Percentiles rank a stretch among this genome's conserved stretches.
These are phyloP conservation scores for Mucor plumbeus DNA, from an alignment of 371 early-diverging fungal genomes.

Conservation along the genomic window DNA sequence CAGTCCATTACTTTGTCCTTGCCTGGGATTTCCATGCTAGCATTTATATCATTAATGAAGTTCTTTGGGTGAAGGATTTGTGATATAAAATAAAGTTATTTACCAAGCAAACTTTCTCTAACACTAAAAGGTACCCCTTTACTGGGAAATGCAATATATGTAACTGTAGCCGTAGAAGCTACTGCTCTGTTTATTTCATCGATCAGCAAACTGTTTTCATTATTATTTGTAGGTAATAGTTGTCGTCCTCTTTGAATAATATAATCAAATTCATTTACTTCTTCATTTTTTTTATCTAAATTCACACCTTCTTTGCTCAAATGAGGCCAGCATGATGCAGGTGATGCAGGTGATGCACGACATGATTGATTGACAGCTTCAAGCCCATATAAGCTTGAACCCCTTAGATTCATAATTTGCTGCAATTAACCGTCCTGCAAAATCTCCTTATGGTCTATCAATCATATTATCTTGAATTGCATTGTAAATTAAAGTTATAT, in stretches of 20 bases:
- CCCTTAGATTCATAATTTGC: not conserved
- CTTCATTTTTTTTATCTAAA: not conserved
- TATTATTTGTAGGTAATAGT: not conserved
- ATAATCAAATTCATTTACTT: not conserved
- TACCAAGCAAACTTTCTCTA: too few species aligned
- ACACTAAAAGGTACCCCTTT: too few species aligned
- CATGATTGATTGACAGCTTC: not conserved
- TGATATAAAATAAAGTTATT: too few species aligned
- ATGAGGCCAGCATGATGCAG: not conserved
- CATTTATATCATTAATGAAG: too few species aligned
- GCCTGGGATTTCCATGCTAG: too few species aligned
- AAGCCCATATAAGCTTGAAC: conserved; percentile 1
- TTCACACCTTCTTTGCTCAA: not conserved
- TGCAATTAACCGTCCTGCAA: not conserved
- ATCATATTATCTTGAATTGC: not conserved
- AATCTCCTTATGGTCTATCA: not conserved
- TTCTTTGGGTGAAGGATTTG: too few species aligned
- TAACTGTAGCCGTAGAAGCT: not conserved
- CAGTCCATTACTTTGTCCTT: too few species aligned
- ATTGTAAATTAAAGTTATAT: not conserved
- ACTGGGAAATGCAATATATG: too few species aligned
- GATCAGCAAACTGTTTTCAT: not conserved
- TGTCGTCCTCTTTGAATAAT: not conserved
- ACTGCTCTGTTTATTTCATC: not conserved
- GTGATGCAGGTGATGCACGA: not conserved